These are phyloP conservation scores for Solanum aculeatissimum DNA, from an alignment of 305 asterid species.

Conservation along the genomic window DNA sequence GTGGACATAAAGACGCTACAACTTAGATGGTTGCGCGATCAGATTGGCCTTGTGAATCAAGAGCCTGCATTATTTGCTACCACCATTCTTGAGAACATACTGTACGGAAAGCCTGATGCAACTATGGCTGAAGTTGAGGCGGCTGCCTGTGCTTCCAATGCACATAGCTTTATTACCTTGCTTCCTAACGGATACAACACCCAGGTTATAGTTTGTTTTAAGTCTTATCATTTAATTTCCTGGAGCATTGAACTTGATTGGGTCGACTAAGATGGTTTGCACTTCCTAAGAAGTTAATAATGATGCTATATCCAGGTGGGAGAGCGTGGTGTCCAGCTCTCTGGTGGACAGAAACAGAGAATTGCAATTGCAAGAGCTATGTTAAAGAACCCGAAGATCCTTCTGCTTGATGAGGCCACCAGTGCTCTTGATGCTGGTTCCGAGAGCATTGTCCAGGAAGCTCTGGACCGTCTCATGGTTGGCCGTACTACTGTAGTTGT, in stretches of 20 bases:
- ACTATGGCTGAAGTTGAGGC: conserved; percentile 90
- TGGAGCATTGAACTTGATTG: background rate
- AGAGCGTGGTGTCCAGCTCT: conserved; percentile 91
- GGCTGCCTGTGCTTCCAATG: conserved; percentile 94
- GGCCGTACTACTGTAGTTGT: conserved; percentile 92
- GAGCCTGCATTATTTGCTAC: conserved; percentile 99
- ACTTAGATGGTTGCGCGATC: conserved; percentile 86
- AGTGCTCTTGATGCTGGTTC: conserved; percentile 90
- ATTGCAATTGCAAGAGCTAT: conserved; percentile 93
- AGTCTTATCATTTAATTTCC: background rate
- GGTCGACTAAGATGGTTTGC: background rate
- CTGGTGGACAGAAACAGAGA: conserved; percentile 95
- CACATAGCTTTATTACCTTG: conserved; percentile 78
- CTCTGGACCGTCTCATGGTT: conserved; percentile 87
- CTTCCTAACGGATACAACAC: conserved; percentile 92
- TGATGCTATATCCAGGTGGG: conserved; percentile 47
- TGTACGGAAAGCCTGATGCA: conserved; percentile 92
- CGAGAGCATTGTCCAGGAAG: conserved; percentile 90
- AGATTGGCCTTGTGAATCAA: conserved; percentile 95
- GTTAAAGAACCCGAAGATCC: conserved; percentile 85
- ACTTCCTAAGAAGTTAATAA: background rate
- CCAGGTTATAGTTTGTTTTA: conserved; percentile 36
- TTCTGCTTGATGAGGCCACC: conserved; percentile 92
- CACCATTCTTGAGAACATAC: conserved; percentile 85
- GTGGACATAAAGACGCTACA: conserved; percentile 80